A percentile compares a stretch with the other conserved stretches of the same genome.
These are phyloP conservation scores for Protomyces pachydermus DNA, from an alignment of 1,139 yeast genomes.

Conservation along the genomic window DNA sequence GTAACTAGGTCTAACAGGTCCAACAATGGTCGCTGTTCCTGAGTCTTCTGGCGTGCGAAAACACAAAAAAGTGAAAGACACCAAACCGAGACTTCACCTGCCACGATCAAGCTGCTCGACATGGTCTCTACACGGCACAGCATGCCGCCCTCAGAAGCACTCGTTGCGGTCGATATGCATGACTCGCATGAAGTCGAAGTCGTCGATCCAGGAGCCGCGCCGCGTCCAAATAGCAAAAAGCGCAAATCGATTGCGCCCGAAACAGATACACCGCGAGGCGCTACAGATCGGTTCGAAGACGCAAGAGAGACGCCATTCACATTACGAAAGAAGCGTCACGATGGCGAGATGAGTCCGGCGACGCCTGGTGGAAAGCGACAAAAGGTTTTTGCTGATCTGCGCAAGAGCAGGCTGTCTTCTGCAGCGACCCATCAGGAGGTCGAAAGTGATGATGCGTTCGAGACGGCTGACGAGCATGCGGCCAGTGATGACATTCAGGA, in stretches of 20 bases:
- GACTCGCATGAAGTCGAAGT: background rate
- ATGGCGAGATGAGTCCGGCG: background rate
- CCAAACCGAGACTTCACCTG: too few species aligned
- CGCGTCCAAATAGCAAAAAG: background rate
- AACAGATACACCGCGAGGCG: conserved; percentile 1
- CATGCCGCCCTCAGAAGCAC: conserved; percentile 6
- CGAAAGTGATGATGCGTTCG: background rate
- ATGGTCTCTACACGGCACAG: conserved; percentile 24
- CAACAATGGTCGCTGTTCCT: background rate
- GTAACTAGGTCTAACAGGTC: too few species aligned
- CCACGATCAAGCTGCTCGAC: background rate
- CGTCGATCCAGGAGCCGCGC: background rate
- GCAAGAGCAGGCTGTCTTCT: background rate
- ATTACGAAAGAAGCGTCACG: background rate
- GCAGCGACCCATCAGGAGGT: background rate
- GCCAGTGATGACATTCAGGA: background rate
- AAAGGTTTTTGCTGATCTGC: background rate
- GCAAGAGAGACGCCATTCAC: conserved; percentile 19
- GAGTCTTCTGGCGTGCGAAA: background rate
- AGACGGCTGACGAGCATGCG: background rate
- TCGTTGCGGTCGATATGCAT: conserved; percentile 2
- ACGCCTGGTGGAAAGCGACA: background rate
- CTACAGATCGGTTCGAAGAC: conserved; percentile 9
- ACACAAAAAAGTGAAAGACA: background rate
- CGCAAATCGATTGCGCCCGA: background rate